Conservation (phyloP, 2,329 filamentous ascomycete species). For the Setomelanomma holmii region DNA sequence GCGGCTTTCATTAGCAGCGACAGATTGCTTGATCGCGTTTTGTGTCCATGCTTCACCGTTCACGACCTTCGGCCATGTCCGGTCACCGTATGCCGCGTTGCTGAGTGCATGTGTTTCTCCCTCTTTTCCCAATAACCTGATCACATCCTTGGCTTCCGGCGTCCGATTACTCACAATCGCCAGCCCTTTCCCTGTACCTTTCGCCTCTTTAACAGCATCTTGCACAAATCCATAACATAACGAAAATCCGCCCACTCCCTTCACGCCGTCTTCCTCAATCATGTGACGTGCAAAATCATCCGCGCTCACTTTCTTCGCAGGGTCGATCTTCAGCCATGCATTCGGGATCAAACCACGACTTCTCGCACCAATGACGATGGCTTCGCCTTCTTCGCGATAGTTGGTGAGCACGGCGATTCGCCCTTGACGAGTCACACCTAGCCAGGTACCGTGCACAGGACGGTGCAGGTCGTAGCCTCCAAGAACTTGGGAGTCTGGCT, state of each 20-base stretch:
- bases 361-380: slow-evolving; percentile 54
- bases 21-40: slow-evolving; percentile 57
- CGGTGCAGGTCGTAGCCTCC: slow-evolving; percentile 69
- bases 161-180: slow-evolving; percentile 70
- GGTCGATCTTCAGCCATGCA: slow-evolving; percentile 60
- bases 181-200: slow-evolving; percentile 47
- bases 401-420: slow-evolving; percentile 70
- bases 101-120: slow-evolving; percentile 66
- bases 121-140: slow-evolving; percentile 57
- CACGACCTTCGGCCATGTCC: slow-evolving; percentile 67
- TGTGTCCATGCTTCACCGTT: slow-evolving; percentile 63
- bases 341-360: slow-evolving; percentile 68
- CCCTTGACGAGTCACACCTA: slow-evolving; percentile 67
- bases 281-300: slow-evolving; percentile 62
- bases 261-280: slow-evolving; percentile 61
- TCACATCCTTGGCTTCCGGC: slow-evolving; percentile 57
- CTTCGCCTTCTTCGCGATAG: slow-evolving; percentile 62
- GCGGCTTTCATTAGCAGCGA: slow-evolving; percentile 52
- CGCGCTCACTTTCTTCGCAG: slow-evolving; percentile 47
- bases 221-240: slow-evolving; percentile 65
- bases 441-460: slow-evolving; percentile 67
- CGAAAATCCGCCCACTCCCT: slow-evolving; percentile 69
- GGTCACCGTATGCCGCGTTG: slow-evolving; percentile 66
- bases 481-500: slow-evolving; percentile 62
- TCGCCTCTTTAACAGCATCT: slow-evolving; percentile 44